Base-by-base conservation (phyloP, 176 grass and related monocot species). In the Alloteropsis semialata region DNA sequence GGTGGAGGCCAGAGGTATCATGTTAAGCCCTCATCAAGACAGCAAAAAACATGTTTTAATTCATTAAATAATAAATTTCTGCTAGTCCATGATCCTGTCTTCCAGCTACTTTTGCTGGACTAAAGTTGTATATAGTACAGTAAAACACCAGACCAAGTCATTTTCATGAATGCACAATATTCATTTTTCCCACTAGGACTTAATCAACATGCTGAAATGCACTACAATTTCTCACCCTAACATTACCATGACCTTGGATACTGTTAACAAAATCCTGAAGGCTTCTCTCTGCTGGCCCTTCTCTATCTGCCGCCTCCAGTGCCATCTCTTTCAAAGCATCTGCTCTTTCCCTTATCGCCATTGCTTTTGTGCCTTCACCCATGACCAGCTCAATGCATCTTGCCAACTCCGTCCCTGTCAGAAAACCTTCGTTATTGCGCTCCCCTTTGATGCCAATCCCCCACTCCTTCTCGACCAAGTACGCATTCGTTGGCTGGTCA, bases 381-480 rank as follows among this genome's bases (percentile, higher is more conserved):
- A 89, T 91, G 30, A 87, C 81, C 67, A 74, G 21, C 84, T 87
- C 80, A 5, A 97, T 51, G 55, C 91, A 87, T 69, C 80, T 87
- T 33, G 87, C 85, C 45, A 93, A 54, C 68, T 97, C 94, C 10
- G 33, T 44, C 15, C 79, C 74, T 0, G 22, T 48, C 4, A 93
- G 38, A 44, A 88, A 10, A 15, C 85, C 70, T 2, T 92, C 85
- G 8, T 34, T 39, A 13, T 78, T 10, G 1, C 54, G 33, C 68
- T 84, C 66, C 1, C 36, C 78, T 36, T 51, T 56, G 5, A 72
- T 45, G 17, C 85, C 88, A 1, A 84, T 22, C 18, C 28, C 36
- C 82, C 54, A 85, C 16, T 90, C 73, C 33, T 88, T 60, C 51
- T 77, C 85, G 10, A 86, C 64, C 65, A 90, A 18, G 38, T 80